phyloP scores from a whole-genome alignment of 176 grass and related monocot species.

The Chloris gayana region DNA sequence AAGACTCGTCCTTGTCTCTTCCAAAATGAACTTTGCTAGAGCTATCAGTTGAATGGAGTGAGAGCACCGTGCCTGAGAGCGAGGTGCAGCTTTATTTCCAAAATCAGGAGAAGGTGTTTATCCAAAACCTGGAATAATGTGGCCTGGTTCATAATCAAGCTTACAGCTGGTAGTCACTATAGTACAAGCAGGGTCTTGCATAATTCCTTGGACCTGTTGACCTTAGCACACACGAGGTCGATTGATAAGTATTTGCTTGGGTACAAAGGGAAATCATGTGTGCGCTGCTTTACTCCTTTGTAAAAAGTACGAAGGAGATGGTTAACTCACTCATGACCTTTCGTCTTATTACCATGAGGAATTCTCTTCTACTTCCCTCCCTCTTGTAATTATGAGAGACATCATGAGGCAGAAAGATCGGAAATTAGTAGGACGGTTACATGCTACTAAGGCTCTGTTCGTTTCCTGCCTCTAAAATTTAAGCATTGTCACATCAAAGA shows the following conservation, averaged over 20 bases:
- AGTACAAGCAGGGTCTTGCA: background rate
- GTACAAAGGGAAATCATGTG: conserved; percentile 69
- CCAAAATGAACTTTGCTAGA: background rate
- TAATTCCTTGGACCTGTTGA: conserved; percentile 38
- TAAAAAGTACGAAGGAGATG: conserved; percentile 52
- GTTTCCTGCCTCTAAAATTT: too few relatives aligned
- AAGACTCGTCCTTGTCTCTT: background rate
- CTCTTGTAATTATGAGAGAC: conserved; percentile 3
- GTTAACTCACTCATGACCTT: conserved; percentile 52
- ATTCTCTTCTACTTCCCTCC: background rate
- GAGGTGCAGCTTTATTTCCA: conserved; percentile 9
- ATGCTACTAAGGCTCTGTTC: too few relatives aligned
- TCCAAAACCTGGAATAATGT: conserved; percentile 8
- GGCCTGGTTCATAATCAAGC: background rate
- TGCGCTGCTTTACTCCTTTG: conserved; percentile 46
- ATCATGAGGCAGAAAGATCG: conserved; percentile 24
- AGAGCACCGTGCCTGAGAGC: background rate
- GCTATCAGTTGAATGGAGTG: background rate
- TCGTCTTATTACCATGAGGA: conserved; percentile 4
- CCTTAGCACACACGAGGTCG: conserved; percentile 26
- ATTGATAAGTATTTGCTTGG: conserved; percentile 57
- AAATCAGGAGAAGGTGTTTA: background rate
- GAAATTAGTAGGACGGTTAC: background rate
- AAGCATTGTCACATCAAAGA: too few relatives aligned
- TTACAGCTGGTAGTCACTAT: conserved; percentile 32